Evolutionary conservation across 1,284 basidiomycete genomes (phyloP).

Genomic region (Cryptococcus floricola): DNA sequence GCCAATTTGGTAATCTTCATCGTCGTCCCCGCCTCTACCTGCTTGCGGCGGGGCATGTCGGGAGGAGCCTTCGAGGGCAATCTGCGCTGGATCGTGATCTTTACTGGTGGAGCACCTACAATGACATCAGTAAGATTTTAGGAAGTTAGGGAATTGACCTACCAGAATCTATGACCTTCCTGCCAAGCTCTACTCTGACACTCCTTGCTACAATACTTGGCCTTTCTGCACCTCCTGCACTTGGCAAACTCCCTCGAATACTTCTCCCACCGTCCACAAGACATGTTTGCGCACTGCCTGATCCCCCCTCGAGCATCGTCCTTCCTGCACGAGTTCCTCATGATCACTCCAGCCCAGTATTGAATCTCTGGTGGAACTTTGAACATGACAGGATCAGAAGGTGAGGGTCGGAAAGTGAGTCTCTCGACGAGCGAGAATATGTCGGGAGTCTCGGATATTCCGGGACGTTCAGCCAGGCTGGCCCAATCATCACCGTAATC

Average conservation of each 20-base stretch:
- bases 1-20: constrained; percentile 15
- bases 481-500: constrained; percentile 31
- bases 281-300: constrained; percentile 96
- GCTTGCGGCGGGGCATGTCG: neutral
- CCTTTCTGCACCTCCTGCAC: constrained; percentile 90
- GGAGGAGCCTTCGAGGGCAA: neutral
- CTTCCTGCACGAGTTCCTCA: constrained; percentile 98
- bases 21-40: constrained; percentile 11
- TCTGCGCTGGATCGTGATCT: constrained; percentile 23
- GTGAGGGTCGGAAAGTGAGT: constrained; percentile 88
- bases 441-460: constrained; percentile 59
- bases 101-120: constrained; percentile 29
- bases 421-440: constrained; percentile 94
- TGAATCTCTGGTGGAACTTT: constrained; percentile 87
- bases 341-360: constrained; percentile 99
- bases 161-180: constrained; percentile 79
- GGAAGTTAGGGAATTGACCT: constrained; percentile 9
- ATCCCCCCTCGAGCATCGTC: constrained; percentile 90
- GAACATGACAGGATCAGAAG: constrained; percentile 67
- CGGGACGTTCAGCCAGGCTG: constrained; percentile 40
- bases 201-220: constrained; percentile 97
- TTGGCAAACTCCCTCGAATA: constrained; percentile 96
- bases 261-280: constrained; percentile 91
- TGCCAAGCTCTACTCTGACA: constrained; percentile 97
- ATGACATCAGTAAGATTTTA: neutral